A percentile compares a stretch with the other conserved stretches of the same genome.
These are phyloP conservation scores for Diaporthe capsici DNA, from an alignment of 2,329 filamentous ascomycete species.

Conservation along the genomic window DNA sequence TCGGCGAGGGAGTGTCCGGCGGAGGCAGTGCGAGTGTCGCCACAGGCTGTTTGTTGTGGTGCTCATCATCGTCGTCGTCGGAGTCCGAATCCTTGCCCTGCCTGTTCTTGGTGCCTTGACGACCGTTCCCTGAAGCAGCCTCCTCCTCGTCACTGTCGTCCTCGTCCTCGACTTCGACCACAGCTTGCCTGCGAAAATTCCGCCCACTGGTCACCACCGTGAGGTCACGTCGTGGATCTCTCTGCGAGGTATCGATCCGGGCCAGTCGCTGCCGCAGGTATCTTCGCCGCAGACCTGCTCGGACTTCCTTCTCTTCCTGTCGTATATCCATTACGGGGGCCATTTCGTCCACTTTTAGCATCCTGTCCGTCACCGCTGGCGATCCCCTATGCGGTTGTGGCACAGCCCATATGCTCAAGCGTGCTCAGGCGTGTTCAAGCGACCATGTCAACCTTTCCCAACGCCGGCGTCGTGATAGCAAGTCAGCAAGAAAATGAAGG, in stretches of 20 bases:
- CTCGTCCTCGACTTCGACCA: conserved; percentile 10
- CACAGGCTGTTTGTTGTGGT: conserved; percentile 28
- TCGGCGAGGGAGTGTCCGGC: background rate
- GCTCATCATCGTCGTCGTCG: conserved; percentile 34
- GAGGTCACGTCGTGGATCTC: background rate
- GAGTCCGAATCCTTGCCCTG: background rate
- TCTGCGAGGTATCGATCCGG: background rate
- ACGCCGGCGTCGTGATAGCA: conserved; percentile 40
- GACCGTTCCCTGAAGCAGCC: conserved; percentile 2
- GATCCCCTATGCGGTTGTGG: conserved; percentile 19
- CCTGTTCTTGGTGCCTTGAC: conserved; percentile 31
- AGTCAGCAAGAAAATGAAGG: background rate
- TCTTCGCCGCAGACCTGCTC: conserved; percentile 6
- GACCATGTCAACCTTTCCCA: conserved; percentile 37
- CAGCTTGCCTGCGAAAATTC: conserved; percentile 1
- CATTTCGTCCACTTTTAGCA: conserved; percentile 39
- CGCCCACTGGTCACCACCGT: background rate
- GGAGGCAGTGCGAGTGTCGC: conserved; percentile 3
- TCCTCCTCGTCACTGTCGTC: conserved; percentile 33
- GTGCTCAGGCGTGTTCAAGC: conserved; percentile 33
- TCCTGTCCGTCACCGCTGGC: conserved; percentile 26
- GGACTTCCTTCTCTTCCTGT: conserved; percentile 5
- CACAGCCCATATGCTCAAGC: conserved; percentile 24
- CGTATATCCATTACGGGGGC: conserved; percentile 36
- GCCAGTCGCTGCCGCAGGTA: conserved; percentile 22